Base-by-base conservation (phyloP, 176 grass and related monocot species). In the Lolium multiflorum region DNA sequence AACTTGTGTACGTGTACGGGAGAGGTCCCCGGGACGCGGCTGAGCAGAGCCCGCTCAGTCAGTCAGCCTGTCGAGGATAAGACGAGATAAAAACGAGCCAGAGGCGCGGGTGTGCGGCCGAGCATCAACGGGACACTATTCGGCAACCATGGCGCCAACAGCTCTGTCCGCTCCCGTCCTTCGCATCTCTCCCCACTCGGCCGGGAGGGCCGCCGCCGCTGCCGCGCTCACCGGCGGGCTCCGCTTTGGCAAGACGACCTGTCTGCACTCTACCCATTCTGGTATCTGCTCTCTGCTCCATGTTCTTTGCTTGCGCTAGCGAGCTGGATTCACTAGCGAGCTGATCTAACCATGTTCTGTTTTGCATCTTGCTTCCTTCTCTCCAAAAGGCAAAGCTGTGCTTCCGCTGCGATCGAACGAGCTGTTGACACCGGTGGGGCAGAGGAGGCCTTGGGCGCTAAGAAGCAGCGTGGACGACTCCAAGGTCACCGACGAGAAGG, bases 401-500 rank as follows among this genome's bases (percentile, higher is more conserved):
- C 37, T 79, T 73, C 74, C 41, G 14, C 37, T 79, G 79, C 74
- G 49, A 16, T 26, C 65, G 46, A 87, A 6, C 24, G 56, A 9
- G 66, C 25, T 38, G 64, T 4, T 55, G 18, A 55, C 47, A 37
- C 22, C 89, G 46, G 65, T 3, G 37, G 61, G 11, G 7, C 94
- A 80, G 88, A 87, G 82, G 55, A 26, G 81, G 44, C 60, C 49
- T 57, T 25, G 26, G 1, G 84, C 81, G 41, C 18, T 83, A 20
- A 78, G 79, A 49, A 92, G 89, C 87, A 87, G 87, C 81, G 82
- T 85, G 81, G 81, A 80, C 4, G 92, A 89, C 71, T 80, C 86
- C 3, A 89, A 92, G 4, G 71, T 86, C 24, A 79, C 91, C 39
- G 83, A 86, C 62, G 84, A 95, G 66, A 91, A 94, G 96, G 90